Base-by-base conservation (phyloP, 108 stramenopile species). In the Aureococcus anophagefferens region DNA sequence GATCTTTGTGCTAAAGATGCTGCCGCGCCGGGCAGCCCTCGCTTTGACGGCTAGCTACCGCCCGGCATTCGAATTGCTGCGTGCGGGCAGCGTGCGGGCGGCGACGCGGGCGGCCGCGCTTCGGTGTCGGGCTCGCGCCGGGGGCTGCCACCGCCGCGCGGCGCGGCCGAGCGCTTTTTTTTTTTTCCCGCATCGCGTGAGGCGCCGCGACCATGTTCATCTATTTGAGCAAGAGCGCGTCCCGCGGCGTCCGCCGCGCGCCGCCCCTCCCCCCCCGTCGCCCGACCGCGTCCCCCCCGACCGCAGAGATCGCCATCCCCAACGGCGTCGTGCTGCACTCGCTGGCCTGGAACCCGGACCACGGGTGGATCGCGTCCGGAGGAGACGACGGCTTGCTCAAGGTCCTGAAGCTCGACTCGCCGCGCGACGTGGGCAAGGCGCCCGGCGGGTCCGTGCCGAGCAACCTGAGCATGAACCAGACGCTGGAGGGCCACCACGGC, bases 331-430 rank as follows among this genome's bases (percentile, higher is more conserved):
- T 37, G 62, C 79, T 86, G 16, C 69, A 80, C 36, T 77, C 79
- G 36, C 40, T 82, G 17, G 74, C 80, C 0, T 86, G 86, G 86
- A 85, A 86, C 37, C 36, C 73, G 25, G 29, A n/a, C 0, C 30
- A 75, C 33, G 86, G 86, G 0, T 87, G 80, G 80, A 86, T 87
- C 32, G 87, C 87, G 21, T 84, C 85, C 68, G 87, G 87, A 7
- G 87, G 87, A 30, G 83, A 84, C 0, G 46, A 68, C 29, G 83
- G 83, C 17, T 62, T 87, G 62, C 77, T 83, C 11, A 86, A 86
- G 74, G 85, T 87, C 37, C 79, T 86, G 17, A 81, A 82, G 46
- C 70, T 87, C 34, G 80, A 84, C 17, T 29, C 46, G 37, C 72
- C 59, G 0, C 46, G 35, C 46, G 25, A 31, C 0, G 68, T 13